Evolutionary conservation across 345 rosid genomes (phyloP).

Genomic region (Eutrema yunnanense): DNA sequence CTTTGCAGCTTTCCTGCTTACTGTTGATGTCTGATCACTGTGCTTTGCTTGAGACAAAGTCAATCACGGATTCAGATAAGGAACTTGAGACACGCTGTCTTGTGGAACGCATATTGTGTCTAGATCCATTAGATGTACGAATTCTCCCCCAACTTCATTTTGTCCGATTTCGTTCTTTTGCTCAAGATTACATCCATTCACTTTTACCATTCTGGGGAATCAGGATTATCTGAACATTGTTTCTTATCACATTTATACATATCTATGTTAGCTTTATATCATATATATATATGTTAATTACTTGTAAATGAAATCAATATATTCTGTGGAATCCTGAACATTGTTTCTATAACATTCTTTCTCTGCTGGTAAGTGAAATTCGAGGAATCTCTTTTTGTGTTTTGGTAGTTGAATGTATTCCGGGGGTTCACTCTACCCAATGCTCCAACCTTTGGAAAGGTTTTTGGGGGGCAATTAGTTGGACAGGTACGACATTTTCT

Average conservation of each 20-base stretch:
- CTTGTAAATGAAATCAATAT: background rate
- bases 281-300: no score
- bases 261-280: no score
- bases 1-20: conserved; percentile 67
- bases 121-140: conserved; percentile 80
- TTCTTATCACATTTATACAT: background rate
- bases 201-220: background rate
- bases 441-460: conserved; percentile 84
- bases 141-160: background rate
- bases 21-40: conserved; percentile 55
- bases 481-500: conserved; percentile 59
- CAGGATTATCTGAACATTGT: background rate
- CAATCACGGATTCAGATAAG: conserved; percentile 62
- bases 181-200: background rate
- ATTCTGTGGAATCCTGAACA: no score
- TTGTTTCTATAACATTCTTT: background rate
- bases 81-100: conserved; percentile 38
- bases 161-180: background rate
- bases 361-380: background rate
- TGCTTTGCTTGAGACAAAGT: conserved; percentile 51
- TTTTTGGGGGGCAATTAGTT: conserved; percentile 86
- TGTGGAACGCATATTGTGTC: conserved; percentile 60
- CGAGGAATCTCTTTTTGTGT: background rate
- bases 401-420: conserved; percentile 68
- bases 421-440: conserved; percentile 73